phyloP scores from a whole-genome alignment of 169 alveolate species.

The Perkinsus chesapeaki region DNA sequence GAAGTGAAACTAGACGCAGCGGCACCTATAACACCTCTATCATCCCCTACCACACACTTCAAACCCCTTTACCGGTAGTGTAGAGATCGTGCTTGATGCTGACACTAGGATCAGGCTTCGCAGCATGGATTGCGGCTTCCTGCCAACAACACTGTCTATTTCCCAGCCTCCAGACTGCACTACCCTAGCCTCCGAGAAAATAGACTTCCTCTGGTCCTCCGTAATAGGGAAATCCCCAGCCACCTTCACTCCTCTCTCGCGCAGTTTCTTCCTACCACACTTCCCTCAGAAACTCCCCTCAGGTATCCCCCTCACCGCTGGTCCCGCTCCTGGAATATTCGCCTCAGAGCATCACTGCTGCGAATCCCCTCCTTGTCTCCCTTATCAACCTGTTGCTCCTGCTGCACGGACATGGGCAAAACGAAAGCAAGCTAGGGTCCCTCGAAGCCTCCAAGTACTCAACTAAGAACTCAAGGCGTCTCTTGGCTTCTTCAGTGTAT shows the following conservation, averaged over 20 bases:
- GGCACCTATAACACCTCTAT: not conserved
- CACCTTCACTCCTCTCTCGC: not conserved
- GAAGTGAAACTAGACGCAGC: not conserved
- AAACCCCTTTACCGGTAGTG: not conserved
- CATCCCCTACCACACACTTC: not conserved
- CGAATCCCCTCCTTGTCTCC: not conserved
- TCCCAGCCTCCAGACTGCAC: not conserved
- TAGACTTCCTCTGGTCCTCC: not conserved
- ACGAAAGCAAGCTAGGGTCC: not conserved
- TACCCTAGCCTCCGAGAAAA: not conserved
- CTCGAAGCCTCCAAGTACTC: too few species aligned
- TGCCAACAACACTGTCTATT: not conserved
- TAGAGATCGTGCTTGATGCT: not conserved
- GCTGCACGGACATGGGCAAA: not conserved
- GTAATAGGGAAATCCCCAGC: not conserved
- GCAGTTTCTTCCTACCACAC: not conserved
- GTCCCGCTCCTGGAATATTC: not conserved
- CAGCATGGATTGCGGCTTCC: not conserved
- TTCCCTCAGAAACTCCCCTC: not conserved
- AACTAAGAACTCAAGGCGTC: too few species aligned
- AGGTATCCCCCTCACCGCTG: not conserved
- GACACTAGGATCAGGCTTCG: not conserved
- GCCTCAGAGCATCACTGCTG: not conserved
- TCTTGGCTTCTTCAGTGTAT: not conserved
- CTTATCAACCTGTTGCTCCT: not conserved